Evolutionary conservation across 2,329 filamentous ascomycete species (phyloP).

Genomic region (Penicillium decumbens): DNA sequence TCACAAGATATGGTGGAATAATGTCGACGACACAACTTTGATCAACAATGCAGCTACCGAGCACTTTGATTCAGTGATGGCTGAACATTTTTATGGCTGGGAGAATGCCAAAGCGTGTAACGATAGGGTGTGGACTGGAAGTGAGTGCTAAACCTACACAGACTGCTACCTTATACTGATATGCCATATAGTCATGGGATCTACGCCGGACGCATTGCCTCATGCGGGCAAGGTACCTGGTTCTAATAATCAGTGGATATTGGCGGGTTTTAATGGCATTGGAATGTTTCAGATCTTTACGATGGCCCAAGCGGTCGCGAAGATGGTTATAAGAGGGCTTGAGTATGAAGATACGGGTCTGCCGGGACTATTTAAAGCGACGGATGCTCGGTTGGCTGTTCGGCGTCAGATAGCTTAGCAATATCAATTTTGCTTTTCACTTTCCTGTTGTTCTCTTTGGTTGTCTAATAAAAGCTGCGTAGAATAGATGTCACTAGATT

Average conservation of each 20-base stretch:
- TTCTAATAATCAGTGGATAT: constrained; percentile 50
- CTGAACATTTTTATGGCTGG: constrained; percentile 34
- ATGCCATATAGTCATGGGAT: constrained; percentile 45
- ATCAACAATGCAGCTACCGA: constrained; percentile 37
- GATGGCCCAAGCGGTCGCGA: constrained; percentile 53
- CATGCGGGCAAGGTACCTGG: constrained; percentile 50
- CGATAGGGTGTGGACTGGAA: constrained; percentile 32
- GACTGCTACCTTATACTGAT: neutral
- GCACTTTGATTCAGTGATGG: constrained; percentile 39
- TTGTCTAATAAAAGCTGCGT: too few relatives aligned
- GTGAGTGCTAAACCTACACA: constrained; percentile 4
- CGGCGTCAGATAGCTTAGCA: neutral
- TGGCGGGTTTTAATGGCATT: constrained; percentile 61
- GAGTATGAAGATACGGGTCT: constrained; percentile 27
- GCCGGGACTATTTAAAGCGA: constrained; percentile 31
- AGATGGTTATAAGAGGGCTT: constrained; percentile 45
- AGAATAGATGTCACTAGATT: too few relatives aligned
- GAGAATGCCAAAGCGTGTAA: constrained; percentile 28
- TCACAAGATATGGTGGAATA: constrained; percentile 41
- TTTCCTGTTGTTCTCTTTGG: too few relatives aligned
- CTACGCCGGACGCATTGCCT: constrained; percentile 48
- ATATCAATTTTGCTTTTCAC: too few relatives aligned
- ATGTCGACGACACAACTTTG: constrained; percentile 47
- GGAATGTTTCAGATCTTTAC: constrained; percentile 62
- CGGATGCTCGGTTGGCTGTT: constrained; percentile 8